phyloP scores from a whole-genome alignment of 2,329 filamentous ascomycete species.

The Aureobasidium sp. region DNA sequence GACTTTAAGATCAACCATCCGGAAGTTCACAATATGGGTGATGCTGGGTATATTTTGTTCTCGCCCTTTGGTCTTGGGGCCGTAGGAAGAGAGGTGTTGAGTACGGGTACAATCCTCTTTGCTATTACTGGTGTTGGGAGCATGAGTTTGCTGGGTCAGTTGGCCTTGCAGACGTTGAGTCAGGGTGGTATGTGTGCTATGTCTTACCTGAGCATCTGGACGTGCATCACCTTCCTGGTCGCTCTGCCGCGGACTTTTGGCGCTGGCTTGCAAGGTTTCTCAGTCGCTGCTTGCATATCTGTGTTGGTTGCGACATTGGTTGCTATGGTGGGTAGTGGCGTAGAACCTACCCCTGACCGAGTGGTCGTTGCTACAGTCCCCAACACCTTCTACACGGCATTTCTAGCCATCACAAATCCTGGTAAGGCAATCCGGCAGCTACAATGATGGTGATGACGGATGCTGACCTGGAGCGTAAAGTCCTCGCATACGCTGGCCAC shows the following conservation, averaged over 20 bases:
- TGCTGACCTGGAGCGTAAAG: conserved; percentile 19
- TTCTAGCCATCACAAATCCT: conserved; percentile 45
- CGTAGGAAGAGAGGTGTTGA: conserved; percentile 20
- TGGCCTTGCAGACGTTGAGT: conserved; percentile 42
- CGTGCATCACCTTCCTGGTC: conserved; percentile 31
- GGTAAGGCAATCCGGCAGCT: neutral
- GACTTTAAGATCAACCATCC: conserved; percentile 36
- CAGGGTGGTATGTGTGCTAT: conserved; percentile 40
- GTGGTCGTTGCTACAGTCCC: conserved; percentile 34
- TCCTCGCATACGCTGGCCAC: conserved; percentile 48
- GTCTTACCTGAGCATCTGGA: conserved; percentile 42
- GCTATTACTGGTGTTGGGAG: conserved; percentile 46
- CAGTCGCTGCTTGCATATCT: neutral
- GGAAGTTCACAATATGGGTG: conserved; percentile 33
- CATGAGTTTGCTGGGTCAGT: conserved; percentile 47
- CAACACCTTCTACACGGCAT: conserved; percentile 39
- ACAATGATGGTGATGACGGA: neutral
- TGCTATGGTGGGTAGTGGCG: conserved; percentile 45
- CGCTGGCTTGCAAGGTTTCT: conserved; percentile 21
- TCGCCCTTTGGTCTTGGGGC: conserved; percentile 22
- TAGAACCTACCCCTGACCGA: conserved; percentile 34
- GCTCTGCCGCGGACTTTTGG: conserved; percentile 38
- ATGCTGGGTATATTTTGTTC: conserved; percentile 31
- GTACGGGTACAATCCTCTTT: conserved; percentile 45
- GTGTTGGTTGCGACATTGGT: conserved; percentile 42